These are phyloP conservation scores for Carnegiea gigantea DNA, from an alignment of 179 eudicot genomes.

Conservation along the genomic window DNA sequence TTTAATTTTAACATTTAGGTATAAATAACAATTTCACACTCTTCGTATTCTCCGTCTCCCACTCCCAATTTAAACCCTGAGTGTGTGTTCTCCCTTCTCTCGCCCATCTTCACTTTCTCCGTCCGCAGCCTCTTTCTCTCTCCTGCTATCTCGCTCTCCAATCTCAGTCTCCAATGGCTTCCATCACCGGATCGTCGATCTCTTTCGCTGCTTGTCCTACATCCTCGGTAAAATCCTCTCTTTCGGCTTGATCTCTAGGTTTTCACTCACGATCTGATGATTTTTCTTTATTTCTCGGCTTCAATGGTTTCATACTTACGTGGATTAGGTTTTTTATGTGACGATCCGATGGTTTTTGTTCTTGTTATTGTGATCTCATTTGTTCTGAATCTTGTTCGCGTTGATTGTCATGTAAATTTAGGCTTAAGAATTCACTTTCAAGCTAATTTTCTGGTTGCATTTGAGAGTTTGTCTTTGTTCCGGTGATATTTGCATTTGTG, in stretches of 20 bases:
- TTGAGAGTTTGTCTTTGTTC: background rate
- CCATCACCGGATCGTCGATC: slow-evolving; percentile 33
- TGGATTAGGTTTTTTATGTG: background rate
- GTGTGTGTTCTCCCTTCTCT: background rate
- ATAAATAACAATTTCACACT: slow-evolving; percentile 15
- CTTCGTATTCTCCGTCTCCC: slow-evolving; percentile 42
- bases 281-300: background rate
- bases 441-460: background rate
- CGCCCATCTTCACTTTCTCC: background rate
- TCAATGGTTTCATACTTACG: background rate
- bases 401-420: no score
- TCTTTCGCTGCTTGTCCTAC: slow-evolving; percentile 22
- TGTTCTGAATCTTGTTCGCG: background rate
- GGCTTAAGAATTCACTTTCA: background rate
- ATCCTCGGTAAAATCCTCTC: slow-evolving; percentile 21
- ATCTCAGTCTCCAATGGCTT: slow-evolving; percentile 33
- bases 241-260: background rate
- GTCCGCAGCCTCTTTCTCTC: slow-evolving; percentile 9
- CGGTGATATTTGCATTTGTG: background rate
- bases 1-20: no score
- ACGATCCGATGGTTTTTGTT: background rate
- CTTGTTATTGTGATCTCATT: background rate
- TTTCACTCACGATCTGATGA: background rate
- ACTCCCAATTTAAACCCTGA: slow-evolving; percentile 27
- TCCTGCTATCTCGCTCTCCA: background rate